These are phyloP conservation scores for Wickerhamiella kazuoi DNA, from an alignment of 805 yeast species.

Conservation along the genomic window DNA sequence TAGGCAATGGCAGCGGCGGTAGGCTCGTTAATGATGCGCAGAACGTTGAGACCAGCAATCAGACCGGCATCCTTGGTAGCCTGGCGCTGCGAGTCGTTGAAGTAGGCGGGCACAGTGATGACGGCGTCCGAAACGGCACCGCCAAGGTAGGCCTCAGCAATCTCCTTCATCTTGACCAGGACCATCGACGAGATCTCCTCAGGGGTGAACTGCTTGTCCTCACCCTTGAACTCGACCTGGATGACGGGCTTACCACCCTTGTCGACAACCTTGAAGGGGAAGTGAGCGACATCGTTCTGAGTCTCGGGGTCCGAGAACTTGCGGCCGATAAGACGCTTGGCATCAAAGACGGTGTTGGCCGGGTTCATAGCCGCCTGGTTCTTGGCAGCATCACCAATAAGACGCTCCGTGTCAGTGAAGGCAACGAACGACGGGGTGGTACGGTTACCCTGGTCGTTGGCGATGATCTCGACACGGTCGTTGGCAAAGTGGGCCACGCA, in stretches of 20 bases:
- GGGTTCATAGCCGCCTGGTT: conserved; percentile 98
- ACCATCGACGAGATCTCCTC: conserved; percentile 93
- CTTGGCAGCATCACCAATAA: conserved; percentile 96
- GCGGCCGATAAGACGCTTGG: conserved; percentile 85
- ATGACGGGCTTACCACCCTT: conserved; percentile 75
- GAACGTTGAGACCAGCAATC: conserved; percentile 87
- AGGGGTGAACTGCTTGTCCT: conserved; percentile 70
- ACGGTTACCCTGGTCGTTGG: conserved; percentile 97
- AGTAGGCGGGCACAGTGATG: conserved; percentile 92
- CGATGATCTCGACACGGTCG: conserved; percentile 85
- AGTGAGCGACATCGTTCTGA: conserved; percentile 63
- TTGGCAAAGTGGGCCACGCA: conserved; percentile 83
- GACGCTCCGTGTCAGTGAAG: conserved; percentile 86
- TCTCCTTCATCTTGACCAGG: conserved; percentile 79
- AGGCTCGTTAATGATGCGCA: conserved; percentile 92
- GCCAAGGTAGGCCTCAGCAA: conserved; percentile 84
- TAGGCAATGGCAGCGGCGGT: conserved; percentile 98
- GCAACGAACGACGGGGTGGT: conserved; percentile 96
- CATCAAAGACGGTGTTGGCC: conserved; percentile 80
- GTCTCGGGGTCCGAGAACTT: conserved; percentile 67
- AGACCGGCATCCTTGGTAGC: conserved; percentile 96
- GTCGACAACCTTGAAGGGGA: conserved; percentile 69
- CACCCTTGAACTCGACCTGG: conserved; percentile 78
- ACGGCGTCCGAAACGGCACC: conserved; percentile 75
- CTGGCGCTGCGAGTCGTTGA: conserved; percentile 95